phyloP scores from a whole-genome alignment of 2,329 filamentous ascomycete species.

The Exophiala aquamarina region DNA sequence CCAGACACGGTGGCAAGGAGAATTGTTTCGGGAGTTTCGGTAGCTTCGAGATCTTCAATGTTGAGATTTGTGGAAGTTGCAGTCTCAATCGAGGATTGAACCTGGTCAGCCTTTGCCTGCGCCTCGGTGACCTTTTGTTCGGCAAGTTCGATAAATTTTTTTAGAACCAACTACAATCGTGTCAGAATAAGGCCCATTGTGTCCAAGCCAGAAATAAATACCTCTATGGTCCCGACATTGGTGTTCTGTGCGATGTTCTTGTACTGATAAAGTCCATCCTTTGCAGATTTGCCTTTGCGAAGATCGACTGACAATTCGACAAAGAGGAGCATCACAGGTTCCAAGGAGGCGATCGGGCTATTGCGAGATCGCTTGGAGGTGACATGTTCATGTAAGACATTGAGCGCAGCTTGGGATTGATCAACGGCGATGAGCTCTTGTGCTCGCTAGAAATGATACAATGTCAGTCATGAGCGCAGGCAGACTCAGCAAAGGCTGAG shows the following conservation, averaged over 20 bases:
- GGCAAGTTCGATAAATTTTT: conserved; percentile 96
- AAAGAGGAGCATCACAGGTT: conserved; percentile 97
- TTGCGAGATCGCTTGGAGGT: conserved; percentile 97
- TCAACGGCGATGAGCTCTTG: conserved; percentile 98
- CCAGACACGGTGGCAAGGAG: conserved; percentile 96
- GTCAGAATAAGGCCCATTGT: conserved; percentile 17
- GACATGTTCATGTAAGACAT: conserved; percentile 97
- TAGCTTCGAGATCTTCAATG: conserved; percentile 87
- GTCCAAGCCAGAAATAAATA: conserved; percentile 37
- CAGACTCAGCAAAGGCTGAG: conserved; percentile 10
- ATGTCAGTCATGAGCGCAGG: conserved; percentile 24
- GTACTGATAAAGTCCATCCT: conserved; percentile 98
- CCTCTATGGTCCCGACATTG: conserved; percentile 96
- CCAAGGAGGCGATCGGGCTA: conserved; percentile 91
- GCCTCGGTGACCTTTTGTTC: conserved; percentile 95
- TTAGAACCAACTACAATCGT: conserved; percentile 72
- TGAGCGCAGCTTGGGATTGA: conserved; percentile 87
- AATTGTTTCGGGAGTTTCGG: conserved; percentile 96
- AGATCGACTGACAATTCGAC: conserved; percentile 96
- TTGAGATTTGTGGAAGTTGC: conserved; percentile 63
- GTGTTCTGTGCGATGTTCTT: conserved; percentile 99
- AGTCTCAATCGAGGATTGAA: conserved; percentile 83
- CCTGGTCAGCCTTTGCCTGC: conserved; percentile 92
- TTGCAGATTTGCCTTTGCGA: conserved; percentile 96
- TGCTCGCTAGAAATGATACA: conserved; percentile 61